Base-by-base conservation (phyloP, 1,284 basidiomycete species). In the Leccinum colubrinum region DNA sequence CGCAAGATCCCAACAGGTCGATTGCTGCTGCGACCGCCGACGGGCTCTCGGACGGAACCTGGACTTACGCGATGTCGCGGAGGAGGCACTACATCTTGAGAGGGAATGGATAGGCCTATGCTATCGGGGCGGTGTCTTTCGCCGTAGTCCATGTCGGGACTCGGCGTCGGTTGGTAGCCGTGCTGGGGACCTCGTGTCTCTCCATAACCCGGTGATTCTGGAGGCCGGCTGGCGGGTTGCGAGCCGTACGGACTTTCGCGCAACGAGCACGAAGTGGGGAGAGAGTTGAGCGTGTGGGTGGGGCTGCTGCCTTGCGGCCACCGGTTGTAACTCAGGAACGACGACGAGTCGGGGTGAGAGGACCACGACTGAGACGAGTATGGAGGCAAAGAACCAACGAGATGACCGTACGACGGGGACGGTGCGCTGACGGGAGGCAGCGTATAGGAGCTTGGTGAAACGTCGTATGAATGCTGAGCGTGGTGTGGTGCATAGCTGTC, bases 1-100 rank as follows among this genome's bases (percentile, higher is more conserved):
- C 85, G 85, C 58, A 84, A 77, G 9, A 93, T 80, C 5, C 93
- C 91, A 39, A 84, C 82, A 0, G 93, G 92, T 12, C 93, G 84
- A 63, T 86, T 88, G 22, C 83, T 83, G 11, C 71, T 67, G 52
- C 74, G 59, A 55, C 64, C 62, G n/a, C 62, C 56, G 17, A 57
- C 62, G 9, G 65, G 54, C 37, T 76, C 76, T 25, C 73, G 67
- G 35, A 69, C 59, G 15, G 78, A 75, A 43, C 76, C 73, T 41
- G 77, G 74, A 64, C 83, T 85, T 9, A 83, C 76, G 61, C 88
- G 80, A 61, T 87, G 81, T 64, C 86, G 78, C 14, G 88, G 81
- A 35, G 88, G 86, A 7, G 88, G 89, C 1, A 91, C 87, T 9
- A 80, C 67, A 65, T 88, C 86, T 48, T 70, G 64, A 20, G 72